phyloP scores from a whole-genome alignment of 345 rosid genomes.

The Viola odorata region DNA sequence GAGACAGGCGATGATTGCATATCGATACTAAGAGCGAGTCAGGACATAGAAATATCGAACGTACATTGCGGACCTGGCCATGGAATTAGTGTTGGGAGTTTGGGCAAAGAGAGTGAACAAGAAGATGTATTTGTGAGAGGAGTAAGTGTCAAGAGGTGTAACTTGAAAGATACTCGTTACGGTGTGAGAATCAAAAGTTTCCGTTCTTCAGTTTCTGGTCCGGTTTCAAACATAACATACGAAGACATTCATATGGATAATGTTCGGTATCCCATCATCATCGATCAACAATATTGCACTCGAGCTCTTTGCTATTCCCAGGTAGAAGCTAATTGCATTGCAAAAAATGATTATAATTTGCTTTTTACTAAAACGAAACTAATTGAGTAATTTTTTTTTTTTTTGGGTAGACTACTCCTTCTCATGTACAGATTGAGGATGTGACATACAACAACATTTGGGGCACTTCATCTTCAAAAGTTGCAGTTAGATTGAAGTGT shows the following conservation, averaged over 20 bases:
- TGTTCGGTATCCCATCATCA: constrained; percentile 27
- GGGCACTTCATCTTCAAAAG: constrained; percentile 12
- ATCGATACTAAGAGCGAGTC: constrained; percentile 34
- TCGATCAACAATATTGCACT: constrained; percentile 38
- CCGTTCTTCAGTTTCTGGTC: constrained; percentile 13
- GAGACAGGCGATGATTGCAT: constrained; percentile 61
- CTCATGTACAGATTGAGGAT: constrained; percentile 12
- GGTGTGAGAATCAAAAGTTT: constrained; percentile 36
- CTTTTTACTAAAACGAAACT: too few relatives aligned
- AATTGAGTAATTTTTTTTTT: neutral
- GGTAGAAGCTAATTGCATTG: constrained; percentile 1
- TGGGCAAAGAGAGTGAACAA: constrained; percentile 12
- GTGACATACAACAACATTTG: constrained; percentile 14
- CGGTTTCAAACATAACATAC: constrained; percentile 6
- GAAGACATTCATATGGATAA: constrained; percentile 13
- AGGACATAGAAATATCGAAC: constrained; percentile 26
- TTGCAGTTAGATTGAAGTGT: constrained; percentile 19
- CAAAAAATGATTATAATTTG: too few relatives aligned
- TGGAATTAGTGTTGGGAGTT: constrained; percentile 40
- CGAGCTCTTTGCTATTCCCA: neutral
- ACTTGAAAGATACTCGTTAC: constrained; percentile 17
- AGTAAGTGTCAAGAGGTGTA: constrained; percentile 11
- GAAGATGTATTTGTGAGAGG: constrained; percentile 12
- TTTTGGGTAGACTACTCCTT: constrained; percentile 3
- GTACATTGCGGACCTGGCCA: constrained; percentile 49